A percentile compares a stretch with the other conserved stretches of the same genome.
phyloP scores from a whole-genome alignment of 495 filamentous ascomycete genomes.

The Penicillium maclennaniae region DNA sequence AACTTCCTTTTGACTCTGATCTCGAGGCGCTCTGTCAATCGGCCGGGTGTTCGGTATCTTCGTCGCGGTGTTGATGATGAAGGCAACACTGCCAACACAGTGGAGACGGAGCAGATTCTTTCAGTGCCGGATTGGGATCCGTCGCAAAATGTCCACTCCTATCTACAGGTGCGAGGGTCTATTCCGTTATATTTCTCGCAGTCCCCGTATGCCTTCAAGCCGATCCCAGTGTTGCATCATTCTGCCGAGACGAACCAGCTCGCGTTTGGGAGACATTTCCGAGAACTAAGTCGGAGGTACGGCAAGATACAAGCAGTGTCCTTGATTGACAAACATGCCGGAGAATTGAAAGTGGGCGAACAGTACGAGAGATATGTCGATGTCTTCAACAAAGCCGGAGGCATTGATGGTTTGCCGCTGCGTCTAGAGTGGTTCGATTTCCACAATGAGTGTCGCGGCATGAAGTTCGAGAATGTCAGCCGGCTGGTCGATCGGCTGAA shows the following conservation, averaged over 20 bases:
- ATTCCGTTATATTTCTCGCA: constrained; percentile 93
- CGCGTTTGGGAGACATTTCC: constrained; percentile 78
- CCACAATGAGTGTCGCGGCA: constrained; percentile 81
- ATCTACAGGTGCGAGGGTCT: constrained; percentile 79
- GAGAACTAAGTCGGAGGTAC: constrained; percentile 59
- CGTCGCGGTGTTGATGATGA: constrained; percentile 87
- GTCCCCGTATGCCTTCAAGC: constrained; percentile 87
- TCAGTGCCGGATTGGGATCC: constrained; percentile 60
- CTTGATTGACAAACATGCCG: constrained; percentile 80
- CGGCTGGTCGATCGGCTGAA: constrained; percentile 68
- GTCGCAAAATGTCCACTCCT: constrained; percentile 67
- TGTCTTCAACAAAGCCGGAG: constrained; percentile 58
- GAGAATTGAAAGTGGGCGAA: constrained; percentile 72
- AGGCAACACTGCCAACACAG: constrained; percentile 82
- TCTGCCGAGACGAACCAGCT: constrained; percentile 68
- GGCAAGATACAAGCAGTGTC: constrained; percentile 75
- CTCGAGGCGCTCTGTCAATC: constrained; percentile 75
- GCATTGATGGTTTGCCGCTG: constrained; percentile 50
- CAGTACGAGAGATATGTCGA: constrained; percentile 65
- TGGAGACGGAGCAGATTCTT: constrained; percentile 92
- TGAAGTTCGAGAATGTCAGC: constrained; percentile 94
- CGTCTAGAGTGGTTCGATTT: constrained; percentile 96
- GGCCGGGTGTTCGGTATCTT: constrained; percentile 85
- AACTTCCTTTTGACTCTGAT: constrained; percentile 78
- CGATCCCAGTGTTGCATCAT: constrained; percentile 74